phyloP scores from a whole-genome alignment of 2,329 filamentous ascomycete genomes.

The Colletotrichum aenigma region DNA sequence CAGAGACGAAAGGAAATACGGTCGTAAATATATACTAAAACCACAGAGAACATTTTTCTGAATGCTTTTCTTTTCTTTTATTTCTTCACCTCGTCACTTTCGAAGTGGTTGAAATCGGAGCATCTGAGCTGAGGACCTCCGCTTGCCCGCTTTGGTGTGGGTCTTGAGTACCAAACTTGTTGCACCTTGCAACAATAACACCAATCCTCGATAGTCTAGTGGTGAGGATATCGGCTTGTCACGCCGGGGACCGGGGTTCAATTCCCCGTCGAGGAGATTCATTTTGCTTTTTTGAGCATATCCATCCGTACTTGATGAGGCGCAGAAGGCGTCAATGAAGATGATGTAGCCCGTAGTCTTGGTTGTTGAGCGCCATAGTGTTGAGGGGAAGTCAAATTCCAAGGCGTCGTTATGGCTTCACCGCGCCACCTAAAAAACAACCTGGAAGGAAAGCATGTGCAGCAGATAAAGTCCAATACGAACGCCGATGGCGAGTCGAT shows the following conservation, averaged over 20 bases:
- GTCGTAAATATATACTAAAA: rapidly evolving
- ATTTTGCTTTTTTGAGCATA: neutral
- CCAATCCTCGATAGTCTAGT: constrained; percentile 18
- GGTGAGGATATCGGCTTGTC: constrained; percentile 20
- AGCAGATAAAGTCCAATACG: neutral
- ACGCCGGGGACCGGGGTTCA: constrained; percentile 19
- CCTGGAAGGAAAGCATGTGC: neutral
- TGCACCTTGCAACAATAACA: rapidly evolving
- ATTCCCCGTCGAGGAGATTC: constrained; percentile 17
- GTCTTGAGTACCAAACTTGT: rapidly evolving
- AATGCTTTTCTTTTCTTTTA: neutral
- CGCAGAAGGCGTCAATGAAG: neutral
- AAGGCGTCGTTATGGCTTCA: neutral
- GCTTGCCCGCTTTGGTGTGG: neutral
- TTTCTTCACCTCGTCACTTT: neutral
- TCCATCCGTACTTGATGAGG: neutral
- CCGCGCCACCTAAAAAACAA: neutral
- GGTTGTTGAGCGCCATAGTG: neutral
- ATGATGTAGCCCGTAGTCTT: neutral
- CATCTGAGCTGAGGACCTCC: neutral
- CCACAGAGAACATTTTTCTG: rapidly evolving
- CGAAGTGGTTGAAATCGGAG: neutral
- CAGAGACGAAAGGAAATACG: rapidly evolving
- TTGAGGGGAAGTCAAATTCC: neutral
- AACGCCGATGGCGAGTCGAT: neutral